These are phyloP conservation scores for Grosmannia huntii DNA, from an alignment of 2,329 filamentous ascomycete species.

Conservation along the genomic window DNA sequence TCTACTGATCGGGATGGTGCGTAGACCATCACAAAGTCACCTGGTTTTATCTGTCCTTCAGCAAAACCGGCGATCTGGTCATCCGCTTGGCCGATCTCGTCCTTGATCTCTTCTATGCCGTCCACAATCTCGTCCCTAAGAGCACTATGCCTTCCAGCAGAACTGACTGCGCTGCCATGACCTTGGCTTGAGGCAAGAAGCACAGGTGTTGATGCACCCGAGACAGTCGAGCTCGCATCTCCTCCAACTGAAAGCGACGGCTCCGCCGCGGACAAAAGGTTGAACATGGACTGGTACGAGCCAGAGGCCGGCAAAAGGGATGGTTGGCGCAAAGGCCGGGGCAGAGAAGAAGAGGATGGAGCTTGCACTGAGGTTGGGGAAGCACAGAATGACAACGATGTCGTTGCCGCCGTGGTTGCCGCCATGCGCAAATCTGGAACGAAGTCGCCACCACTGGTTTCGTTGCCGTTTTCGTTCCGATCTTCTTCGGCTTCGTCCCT, in stretches of 20 bases:
- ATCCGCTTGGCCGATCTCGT: slow-evolving; percentile 86
- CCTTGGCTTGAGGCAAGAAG: slow-evolving; percentile 18
- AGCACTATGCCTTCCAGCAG: slow-evolving; percentile 42
- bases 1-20: slow-evolving; percentile 79
- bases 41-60: slow-evolving; percentile 83
- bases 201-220: slow-evolving; percentile 37
- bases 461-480: slow-evolving; percentile 41
- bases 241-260: slow-evolving; percentile 18
- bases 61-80: slow-evolving; percentile 84
- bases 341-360: not conserved
- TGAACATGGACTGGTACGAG: slow-evolving; percentile 73
- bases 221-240: slow-evolving; percentile 14
- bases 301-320: slow-evolving; percentile 39
- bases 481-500: slow-evolving; percentile 82
- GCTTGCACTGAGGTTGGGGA: slow-evolving; percentile 12
- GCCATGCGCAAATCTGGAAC: slow-evolving; percentile 17
- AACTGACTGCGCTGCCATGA: not conserved
- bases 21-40: slow-evolving; percentile 84
- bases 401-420: slow-evolving; percentile 17
- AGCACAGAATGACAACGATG: slow-evolving; percentile 39
- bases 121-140: slow-evolving; percentile 84
- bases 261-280: slow-evolving; percentile 58
- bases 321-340: slow-evolving; percentile 9
- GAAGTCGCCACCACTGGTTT: slow-evolving; percentile 44
- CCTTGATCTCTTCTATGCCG: slow-evolving; percentile 89